phyloP scores from a whole-genome alignment of 441 rosid genomes.

The Aleurites moluccanus region DNA sequence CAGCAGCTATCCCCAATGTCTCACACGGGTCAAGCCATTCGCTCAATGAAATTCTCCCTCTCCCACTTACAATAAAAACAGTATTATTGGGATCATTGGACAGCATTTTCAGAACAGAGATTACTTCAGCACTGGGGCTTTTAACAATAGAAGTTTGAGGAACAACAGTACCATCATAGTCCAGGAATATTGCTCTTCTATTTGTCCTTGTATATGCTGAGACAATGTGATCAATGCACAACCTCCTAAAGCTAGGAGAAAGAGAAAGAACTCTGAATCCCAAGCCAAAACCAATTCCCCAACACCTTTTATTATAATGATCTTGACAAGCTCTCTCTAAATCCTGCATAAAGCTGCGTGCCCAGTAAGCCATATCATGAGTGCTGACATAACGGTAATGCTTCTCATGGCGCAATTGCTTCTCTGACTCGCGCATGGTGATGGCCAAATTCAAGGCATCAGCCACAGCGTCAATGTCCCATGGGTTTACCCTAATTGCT shows the following conservation, averaged over 20 bases:
- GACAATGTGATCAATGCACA: slow-evolving; percentile 60
- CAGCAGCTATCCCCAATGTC: slow-evolving; percentile 85
- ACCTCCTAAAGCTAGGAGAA: slow-evolving; percentile 76
- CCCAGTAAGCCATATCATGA: slow-evolving; percentile 86
- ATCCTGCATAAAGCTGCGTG: slow-evolving; percentile 69
- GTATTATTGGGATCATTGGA: slow-evolving; percentile 73
- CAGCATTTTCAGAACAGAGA: slow-evolving; percentile 52
- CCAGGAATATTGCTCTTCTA: slow-evolving; percentile 80
- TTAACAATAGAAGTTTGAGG: slow-evolving; percentile 64
- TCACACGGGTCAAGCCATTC: slow-evolving; percentile 85
- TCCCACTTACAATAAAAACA: slow-evolving; percentile 85
- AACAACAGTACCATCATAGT: slow-evolving; percentile 81
- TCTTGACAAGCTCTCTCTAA: slow-evolving; percentile 76
- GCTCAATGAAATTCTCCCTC: slow-evolving; percentile 59
- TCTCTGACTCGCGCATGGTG: slow-evolving; percentile 69
- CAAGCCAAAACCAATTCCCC: slow-evolving; percentile 86
- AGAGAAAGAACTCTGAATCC: slow-evolving; percentile 81
- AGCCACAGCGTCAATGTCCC: slow-evolving; percentile 85
- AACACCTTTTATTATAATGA: slow-evolving; percentile 77
- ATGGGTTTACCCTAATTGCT: slow-evolving; percentile 89
- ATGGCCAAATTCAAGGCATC: slow-evolving; percentile 67
- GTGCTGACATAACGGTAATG: slow-evolving; percentile 79
- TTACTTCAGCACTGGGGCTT: slow-evolving; percentile 63
- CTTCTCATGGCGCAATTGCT: slow-evolving; percentile 80
- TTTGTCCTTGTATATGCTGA: slow-evolving; percentile 58